Evolutionary conservation across 805 yeast species (phyloP).

Genomic region (Barnettozyma sp.): DNA sequence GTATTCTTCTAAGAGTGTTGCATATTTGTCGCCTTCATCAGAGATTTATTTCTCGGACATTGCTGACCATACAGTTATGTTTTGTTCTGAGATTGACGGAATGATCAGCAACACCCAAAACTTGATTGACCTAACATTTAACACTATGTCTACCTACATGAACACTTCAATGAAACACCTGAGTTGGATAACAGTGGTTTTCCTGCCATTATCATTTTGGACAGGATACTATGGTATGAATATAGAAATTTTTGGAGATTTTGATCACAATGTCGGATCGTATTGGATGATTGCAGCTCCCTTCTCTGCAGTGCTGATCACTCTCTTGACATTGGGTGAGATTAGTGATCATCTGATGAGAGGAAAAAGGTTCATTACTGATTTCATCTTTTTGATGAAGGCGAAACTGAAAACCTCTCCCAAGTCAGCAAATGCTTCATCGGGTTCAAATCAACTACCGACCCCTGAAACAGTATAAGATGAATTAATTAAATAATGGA

Average conservation of each 20-base stretch:
- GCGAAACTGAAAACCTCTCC: neutral
- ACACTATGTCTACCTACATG: constrained; percentile 49
- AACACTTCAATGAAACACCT: constrained; percentile 48
- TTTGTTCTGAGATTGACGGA: constrained; percentile 45
- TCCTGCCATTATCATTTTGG: constrained; percentile 52
- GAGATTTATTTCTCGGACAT: constrained; percentile 48
- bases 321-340: constrained; percentile 30
- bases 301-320: constrained; percentile 31
- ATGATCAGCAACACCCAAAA: constrained; percentile 48
- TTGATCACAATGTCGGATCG: constrained; percentile 25
- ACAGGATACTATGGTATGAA: constrained; percentile 54
- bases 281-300: constrained; percentile 29
- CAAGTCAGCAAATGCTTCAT: neutral
- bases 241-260: constrained; percentile 32
- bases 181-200: constrained; percentile 50
- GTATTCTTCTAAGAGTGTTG: constrained; percentile 1
- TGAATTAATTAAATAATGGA: too few species aligned
- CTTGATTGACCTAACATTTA: constrained; percentile 46
- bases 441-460: neutral
- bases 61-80: constrained; percentile 46
- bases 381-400: constrained; percentile 2
- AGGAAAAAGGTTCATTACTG: constrained; percentile 6
- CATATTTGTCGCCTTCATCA: constrained; percentile 35
- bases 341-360: constrained; percentile 11
- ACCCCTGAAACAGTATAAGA: constrained; percentile 2